Evolutionary conservation across 2,329 filamentous ascomycete species (phyloP).

Genomic region (Magnaporthiopsis poae): DNA sequence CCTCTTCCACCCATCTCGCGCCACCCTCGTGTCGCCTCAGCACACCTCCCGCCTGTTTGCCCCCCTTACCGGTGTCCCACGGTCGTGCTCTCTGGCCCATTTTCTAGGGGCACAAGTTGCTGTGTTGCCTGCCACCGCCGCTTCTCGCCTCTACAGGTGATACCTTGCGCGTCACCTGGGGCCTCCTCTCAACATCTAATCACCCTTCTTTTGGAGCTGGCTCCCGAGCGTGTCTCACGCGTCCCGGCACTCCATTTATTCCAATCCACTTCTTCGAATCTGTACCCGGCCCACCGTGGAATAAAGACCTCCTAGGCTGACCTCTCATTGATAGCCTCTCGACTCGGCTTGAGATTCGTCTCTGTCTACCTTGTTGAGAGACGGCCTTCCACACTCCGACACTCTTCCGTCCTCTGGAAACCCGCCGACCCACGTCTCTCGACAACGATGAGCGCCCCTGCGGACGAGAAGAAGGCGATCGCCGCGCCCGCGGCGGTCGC

Average conservation of each 20-base stretch:
- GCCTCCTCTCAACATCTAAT: not conserved
- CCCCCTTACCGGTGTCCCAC: not conserved
- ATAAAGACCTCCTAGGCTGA: not conserved
- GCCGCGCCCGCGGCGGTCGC: not conserved
- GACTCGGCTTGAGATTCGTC: not conserved
- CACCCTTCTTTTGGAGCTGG: not conserved
- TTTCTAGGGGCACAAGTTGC: not conserved
- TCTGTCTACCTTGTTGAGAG: not conserved
- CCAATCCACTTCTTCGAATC: not conserved
- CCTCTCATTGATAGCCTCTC: not conserved
- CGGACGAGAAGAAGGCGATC: constrained; percentile 3
- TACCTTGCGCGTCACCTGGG: not conserved
- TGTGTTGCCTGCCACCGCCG: not conserved
- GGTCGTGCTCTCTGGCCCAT: not conserved
- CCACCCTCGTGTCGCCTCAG: not conserved
- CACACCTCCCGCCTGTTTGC: not conserved
- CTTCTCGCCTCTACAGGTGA: not conserved
- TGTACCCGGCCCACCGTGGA: not conserved
- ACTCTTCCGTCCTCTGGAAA: not conserved
- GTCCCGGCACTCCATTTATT: not conserved
- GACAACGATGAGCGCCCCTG: not conserved
- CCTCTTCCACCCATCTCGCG: not conserved
- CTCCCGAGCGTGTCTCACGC: not conserved
- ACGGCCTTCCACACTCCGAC: no score
- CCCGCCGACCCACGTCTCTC: not conserved